Conservation (phyloP, 140 eudicot species). For the Erigeron philadelphicus region DNA sequence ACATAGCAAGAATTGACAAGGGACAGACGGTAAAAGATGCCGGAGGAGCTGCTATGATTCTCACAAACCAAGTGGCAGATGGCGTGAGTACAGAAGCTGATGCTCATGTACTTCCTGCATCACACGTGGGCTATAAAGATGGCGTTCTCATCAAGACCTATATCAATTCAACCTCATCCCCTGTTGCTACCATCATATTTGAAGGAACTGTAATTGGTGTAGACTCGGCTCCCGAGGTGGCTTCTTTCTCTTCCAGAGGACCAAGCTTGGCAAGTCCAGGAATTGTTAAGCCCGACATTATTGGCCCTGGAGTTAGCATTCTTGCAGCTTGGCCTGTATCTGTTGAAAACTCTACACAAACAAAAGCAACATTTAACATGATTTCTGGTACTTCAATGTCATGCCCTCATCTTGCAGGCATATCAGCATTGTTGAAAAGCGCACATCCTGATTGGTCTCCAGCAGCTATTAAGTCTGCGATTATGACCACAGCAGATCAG, state of each 20-base stretch:
- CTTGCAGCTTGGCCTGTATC: conserved; percentile 11
- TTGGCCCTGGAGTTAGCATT: conserved; percentile 12
- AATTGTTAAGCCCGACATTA: conserved; percentile 13
- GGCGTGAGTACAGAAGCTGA: neutral
- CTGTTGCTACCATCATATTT: conserved; percentile 3
- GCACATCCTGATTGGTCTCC: conserved; percentile 11
- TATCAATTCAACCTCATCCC: conserved; percentile 1
- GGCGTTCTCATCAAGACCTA: neutral
- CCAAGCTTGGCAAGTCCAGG: conserved; percentile 1
- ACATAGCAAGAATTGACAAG: neutral
- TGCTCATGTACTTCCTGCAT: conserved; percentile 13
- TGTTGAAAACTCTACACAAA: neutral
- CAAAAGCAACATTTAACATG: conserved; percentile 6
- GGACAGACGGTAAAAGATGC: neutral
- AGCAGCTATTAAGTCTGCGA: conserved; percentile 12
- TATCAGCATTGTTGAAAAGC: conserved; percentile 1
- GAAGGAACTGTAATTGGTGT: conserved; percentile 4
- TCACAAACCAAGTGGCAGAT: neutral
- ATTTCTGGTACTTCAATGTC: conserved; percentile 17
- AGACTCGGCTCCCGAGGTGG: neutral
- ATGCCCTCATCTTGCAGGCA: conserved; percentile 10
- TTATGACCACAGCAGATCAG: conserved; percentile 8
- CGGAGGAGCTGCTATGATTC: conserved; percentile 8
- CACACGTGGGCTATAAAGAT: neutral
- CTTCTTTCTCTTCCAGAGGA: conserved; percentile 10